Conservation (phyloP, 306 rosid genomes). For the Rubus parviflorus region DNA sequence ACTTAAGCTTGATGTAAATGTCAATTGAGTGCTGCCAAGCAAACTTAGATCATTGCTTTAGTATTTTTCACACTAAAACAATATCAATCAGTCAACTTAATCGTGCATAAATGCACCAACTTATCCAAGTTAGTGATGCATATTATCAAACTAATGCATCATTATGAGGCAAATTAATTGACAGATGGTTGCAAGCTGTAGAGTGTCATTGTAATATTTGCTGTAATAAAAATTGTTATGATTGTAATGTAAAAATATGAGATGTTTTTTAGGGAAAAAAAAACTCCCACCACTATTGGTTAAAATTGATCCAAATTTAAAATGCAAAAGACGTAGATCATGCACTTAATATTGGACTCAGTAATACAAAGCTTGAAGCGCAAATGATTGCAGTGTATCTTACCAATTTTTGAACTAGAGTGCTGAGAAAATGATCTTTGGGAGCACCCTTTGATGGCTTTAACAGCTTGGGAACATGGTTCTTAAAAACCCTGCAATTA, state of each 20-base stretch:
- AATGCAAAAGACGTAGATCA: background rate
- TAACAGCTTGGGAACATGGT: slow-evolving; percentile 64
- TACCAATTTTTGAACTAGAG: slow-evolving; percentile 59
- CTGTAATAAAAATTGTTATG: too few species aligned
- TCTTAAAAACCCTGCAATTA: slow-evolving; percentile 80
- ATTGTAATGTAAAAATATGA: too few species aligned
- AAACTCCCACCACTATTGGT: background rate
- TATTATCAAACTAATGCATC: too few species aligned
- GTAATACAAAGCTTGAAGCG: background rate
- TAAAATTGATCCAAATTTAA: slow-evolving; percentile 1
- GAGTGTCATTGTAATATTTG: too few species aligned
- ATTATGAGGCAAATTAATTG: too few species aligned
- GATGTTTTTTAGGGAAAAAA: background rate
- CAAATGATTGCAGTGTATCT: slow-evolving; percentile 31
- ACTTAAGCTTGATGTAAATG: background rate
- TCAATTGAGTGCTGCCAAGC: background rate
- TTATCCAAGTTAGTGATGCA: background rate
- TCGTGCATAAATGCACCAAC: background rate
- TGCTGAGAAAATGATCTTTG: slow-evolving; percentile 45
- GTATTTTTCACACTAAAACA: background rate
- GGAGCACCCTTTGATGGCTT: slow-evolving; percentile 55
- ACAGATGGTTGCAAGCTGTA: too few species aligned
- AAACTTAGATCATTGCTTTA: background rate
- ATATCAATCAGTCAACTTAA: background rate
- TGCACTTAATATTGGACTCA: background rate